Evolutionary conservation across 2,329 filamentous ascomycete species (phyloP).

Genomic region (Colletotrichum plurivorum): DNA sequence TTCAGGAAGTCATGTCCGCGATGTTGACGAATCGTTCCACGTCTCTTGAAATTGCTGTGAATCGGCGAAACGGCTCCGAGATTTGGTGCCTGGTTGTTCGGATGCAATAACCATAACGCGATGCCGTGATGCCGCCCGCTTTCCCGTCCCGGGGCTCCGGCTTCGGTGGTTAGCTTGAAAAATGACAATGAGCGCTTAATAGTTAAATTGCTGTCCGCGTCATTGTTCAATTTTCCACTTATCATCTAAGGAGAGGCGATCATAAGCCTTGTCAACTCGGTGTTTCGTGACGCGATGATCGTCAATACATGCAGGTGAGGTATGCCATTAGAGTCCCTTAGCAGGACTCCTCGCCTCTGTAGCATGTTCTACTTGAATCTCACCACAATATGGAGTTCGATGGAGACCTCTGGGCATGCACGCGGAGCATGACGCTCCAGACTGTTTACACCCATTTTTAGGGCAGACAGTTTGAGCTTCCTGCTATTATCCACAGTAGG

Average conservation of each 20-base stretch:
- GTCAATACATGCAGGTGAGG: not conserved
- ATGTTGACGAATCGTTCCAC: conserved; percentile 9
- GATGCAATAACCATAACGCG: conserved; percentile 16
- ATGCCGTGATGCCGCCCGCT: not conserved
- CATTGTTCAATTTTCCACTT: conserved; percentile 10
- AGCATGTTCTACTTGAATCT: conserved; percentile 12
- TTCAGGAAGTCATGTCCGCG: conserved; percentile 12
- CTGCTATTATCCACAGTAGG: conserved; percentile 2
- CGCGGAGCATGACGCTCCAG: conserved; percentile 10
- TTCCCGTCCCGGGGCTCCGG: conserved; percentile 5
- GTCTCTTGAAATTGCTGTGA: not conserved
- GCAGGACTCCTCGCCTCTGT: not conserved
- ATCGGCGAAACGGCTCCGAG: conserved; percentile 6
- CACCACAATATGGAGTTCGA: not conserved
- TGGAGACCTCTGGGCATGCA: not conserved
- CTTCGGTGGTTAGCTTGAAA: not conserved
- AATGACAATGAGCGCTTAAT: not conserved
- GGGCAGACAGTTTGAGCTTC: conserved; percentile 12
- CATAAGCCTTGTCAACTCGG: not conserved
- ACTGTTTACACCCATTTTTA: conserved; percentile 2
- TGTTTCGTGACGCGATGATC: conserved; percentile 8
- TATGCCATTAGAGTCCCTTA: not conserved
- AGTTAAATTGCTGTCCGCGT: conserved; percentile 13
- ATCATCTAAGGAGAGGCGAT: not conserved
- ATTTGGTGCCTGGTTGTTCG: not conserved